Conservation (phyloP, 306 rosid genomes). For the Prunus salicina region DNA sequence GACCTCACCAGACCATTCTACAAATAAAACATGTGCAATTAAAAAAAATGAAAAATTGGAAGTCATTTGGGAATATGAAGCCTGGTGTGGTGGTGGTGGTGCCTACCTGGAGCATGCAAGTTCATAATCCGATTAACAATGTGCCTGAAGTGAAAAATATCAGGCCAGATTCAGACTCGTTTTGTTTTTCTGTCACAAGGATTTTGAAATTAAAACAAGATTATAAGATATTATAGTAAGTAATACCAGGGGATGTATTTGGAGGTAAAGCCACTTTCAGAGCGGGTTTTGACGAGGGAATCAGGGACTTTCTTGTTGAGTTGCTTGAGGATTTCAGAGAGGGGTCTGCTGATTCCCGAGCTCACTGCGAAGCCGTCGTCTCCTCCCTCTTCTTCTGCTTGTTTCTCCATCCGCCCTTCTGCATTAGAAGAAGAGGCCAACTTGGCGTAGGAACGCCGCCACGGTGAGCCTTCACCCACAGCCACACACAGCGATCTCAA, state of each 20-base stretch:
- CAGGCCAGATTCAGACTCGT: background rate
- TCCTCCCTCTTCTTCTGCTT: background rate
- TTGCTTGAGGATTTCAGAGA: constrained; percentile 69
- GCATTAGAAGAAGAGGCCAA: constrained; percentile 10
- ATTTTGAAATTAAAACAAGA: background rate
- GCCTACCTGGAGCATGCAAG: constrained; percentile 72
- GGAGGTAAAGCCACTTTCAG: constrained; percentile 49
- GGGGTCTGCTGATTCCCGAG: constrained; percentile 69
- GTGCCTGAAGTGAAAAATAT: constrained; percentile 44
- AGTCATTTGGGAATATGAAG: constrained; percentile 1
- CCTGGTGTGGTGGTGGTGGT: constrained; percentile 32
- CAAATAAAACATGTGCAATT: background rate
- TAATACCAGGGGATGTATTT: constrained; percentile 71
- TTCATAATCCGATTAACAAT: constrained; percentile 68
- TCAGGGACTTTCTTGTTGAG: constrained; percentile 83
- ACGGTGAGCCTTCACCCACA: background rate
- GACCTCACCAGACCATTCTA: constrained; percentile 93
- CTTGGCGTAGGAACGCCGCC: constrained; percentile 9
- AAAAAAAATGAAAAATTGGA: background rate
- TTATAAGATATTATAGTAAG: background rate
- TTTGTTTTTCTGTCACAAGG: background rate
- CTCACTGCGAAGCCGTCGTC: constrained; percentile 5
- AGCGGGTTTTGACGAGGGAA: constrained; percentile 53
- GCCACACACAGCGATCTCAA: background rate
- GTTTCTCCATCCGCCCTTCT: constrained; percentile 7